phyloP scores from a whole-genome alignment of 805 yeast genomes.

The Myxozyma kluyveri region DNA sequence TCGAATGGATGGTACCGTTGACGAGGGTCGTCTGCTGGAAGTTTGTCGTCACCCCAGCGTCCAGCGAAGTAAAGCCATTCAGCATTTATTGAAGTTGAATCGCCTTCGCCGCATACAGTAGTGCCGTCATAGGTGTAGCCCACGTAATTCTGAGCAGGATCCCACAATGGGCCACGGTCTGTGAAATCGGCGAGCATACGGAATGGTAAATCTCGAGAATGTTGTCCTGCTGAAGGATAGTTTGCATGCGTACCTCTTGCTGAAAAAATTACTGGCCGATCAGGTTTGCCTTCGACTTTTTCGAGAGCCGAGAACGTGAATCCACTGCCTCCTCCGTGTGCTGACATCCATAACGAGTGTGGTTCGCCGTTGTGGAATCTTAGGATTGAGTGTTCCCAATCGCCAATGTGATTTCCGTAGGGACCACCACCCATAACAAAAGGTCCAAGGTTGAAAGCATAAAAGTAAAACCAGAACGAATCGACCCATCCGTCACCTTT shows the following conservation, averaged over 20 bases:
- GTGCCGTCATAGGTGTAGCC: constrained; percentile 79
- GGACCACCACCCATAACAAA: constrained; percentile 98
- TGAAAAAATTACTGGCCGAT: constrained; percentile 75
- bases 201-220: constrained; percentile 92
- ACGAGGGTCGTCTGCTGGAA: constrained; percentile 66
- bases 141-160: constrained; percentile 75
- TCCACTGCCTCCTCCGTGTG: constrained; percentile 97
- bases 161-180: constrained; percentile 94
- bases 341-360: constrained; percentile 88
- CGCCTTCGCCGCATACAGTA: constrained; percentile 32
- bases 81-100: constrained; percentile 35
- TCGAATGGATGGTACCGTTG: constrained; percentile 87
- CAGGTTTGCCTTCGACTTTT: constrained; percentile 47
- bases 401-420: constrained; percentile 95
- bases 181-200: constrained; percentile 88
- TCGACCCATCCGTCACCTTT: constrained; percentile 95
- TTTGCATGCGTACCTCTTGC: constrained; percentile 98
- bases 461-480: constrained; percentile 94
- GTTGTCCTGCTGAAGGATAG: constrained; percentile 93
- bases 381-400: constrained; percentile 94
- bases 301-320: constrained; percentile 75
- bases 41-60: constrained; percentile 84
- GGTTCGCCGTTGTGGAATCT: constrained; percentile 82
- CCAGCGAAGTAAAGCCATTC: constrained; percentile 82
- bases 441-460: constrained; percentile 91